phyloP scores from a whole-genome alignment of 2,329 filamentous ascomycete genomes.

The Exophiala oligosperma region DNA sequence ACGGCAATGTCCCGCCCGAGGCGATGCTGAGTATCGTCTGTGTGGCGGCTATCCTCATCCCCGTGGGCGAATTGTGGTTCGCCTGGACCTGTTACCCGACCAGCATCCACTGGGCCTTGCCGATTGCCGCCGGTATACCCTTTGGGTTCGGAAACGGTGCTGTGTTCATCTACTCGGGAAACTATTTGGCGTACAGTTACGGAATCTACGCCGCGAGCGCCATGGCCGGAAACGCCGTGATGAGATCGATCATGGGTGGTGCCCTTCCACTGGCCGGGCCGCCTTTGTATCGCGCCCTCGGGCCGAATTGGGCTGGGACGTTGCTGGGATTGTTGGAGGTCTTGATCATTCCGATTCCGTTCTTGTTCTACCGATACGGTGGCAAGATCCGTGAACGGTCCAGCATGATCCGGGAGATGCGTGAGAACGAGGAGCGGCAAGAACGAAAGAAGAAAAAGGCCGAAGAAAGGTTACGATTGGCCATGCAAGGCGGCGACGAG shows the following conservation, averaged over 20 bases:
- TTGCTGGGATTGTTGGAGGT: slow-evolving; percentile 73
- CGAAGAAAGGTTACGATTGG: slow-evolving; percentile 31
- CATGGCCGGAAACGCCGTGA: slow-evolving; percentile 75
- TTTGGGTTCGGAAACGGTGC: slow-evolving; percentile 76
- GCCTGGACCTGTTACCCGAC: slow-evolving; percentile 81
- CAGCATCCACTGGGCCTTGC: slow-evolving; percentile 77
- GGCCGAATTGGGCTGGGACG: slow-evolving; percentile 77
- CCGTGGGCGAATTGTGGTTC: slow-evolving; percentile 80
- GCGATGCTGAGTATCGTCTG: slow-evolving; percentile 79
- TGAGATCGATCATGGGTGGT: slow-evolving; percentile 73
- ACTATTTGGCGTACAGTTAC: slow-evolving; percentile 77
- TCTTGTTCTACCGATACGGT: slow-evolving; percentile 70
- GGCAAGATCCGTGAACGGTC: slow-evolving; percentile 58
- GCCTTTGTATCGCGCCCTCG: slow-evolving; percentile 67
- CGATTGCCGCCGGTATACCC: slow-evolving; percentile 74
- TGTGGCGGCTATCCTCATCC: slow-evolving; percentile 71
- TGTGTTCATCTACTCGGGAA: slow-evolving; percentile 79
- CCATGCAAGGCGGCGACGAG: slow-evolving; percentile 20
- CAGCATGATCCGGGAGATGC: slow-evolving; percentile 57
- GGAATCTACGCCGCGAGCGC: slow-evolving; percentile 80
- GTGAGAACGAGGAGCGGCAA: slow-evolving; percentile 52
- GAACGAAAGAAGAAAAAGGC: slow-evolving; percentile 39
- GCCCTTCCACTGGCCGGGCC: slow-evolving; percentile 73
- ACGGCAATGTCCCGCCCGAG: slow-evolving; percentile 75
- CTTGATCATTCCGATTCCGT: slow-evolving; percentile 73